Conservation (phyloP, 805 yeast species). For the Kluyveromyces aestuarii region DNA sequence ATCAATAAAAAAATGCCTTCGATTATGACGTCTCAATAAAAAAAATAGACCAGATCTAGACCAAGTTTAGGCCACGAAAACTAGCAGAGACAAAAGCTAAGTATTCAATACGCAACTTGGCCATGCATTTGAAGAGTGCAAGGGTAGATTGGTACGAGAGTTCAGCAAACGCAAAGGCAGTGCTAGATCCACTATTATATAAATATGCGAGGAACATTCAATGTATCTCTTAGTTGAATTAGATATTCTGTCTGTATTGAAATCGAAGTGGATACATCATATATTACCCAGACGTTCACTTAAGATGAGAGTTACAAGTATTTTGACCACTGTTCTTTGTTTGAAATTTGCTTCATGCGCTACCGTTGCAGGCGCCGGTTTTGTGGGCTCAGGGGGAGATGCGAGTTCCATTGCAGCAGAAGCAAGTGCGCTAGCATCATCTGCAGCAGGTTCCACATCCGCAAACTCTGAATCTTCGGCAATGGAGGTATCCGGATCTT, state of each 20-base stretch:
- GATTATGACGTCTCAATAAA: not conserved
- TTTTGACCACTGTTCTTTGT: not conserved
- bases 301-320: not conserved
- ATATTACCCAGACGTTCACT: not conserved
- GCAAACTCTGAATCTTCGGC: not conserved
- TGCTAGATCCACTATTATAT: not conserved
- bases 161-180: not conserved
- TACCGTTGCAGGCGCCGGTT: slow-evolving; percentile 2
- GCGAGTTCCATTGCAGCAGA: slow-evolving; percentile 2
- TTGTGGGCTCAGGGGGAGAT: slow-evolving; percentile 3
- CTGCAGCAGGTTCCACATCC: not conserved
- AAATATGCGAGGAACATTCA: too few relatives aligned
- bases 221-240: too few relatives aligned
- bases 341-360: not conserved
- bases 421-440: not conserved
- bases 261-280: too few relatives aligned
- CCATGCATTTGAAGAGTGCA: not conserved
- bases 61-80: not conserved
- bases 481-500: not conserved
- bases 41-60: not conserved
- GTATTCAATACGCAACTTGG: too few relatives aligned
- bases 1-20: not conserved
- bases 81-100: too few relatives aligned
- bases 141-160: not conserved
- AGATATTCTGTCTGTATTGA: too few relatives aligned